A percentile compares a stretch with the other conserved stretches of the same genome.
These are phyloP conservation scores for Fraxinus sp. DNA, from an alignment of 305 asterid genomes.

Conservation along the genomic window DNA sequence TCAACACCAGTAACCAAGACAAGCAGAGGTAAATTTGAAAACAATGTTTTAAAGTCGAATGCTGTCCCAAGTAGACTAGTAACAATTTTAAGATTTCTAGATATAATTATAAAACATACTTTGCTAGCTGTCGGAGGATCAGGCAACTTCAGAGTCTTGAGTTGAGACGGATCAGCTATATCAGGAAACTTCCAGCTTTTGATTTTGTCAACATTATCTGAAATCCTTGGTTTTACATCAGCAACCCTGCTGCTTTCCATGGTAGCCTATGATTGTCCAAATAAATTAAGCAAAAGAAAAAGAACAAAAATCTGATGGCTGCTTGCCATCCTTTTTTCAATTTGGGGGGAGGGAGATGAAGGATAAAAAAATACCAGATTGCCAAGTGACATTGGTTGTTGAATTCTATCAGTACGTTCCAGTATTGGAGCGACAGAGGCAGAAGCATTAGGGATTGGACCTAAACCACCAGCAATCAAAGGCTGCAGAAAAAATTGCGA, in stretches of 20 bases:
- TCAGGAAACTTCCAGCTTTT: conserved; percentile 90
- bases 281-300: conserved; percentile 28
- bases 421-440: conserved; percentile 57
- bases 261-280: conserved; percentile 51
- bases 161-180: conserved; percentile 74
- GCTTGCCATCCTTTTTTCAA: conserved; percentile 6
- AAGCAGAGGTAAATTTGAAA: conserved; percentile 12
- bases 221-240: conserved; percentile 84
- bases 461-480: conserved; percentile 56
- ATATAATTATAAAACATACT: conserved; percentile 38
- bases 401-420: conserved; percentile 71
- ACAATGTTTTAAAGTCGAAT: conserved; percentile 1
- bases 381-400: conserved; percentile 82
- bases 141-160: conserved; percentile 79
- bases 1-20: conserved; percentile 19
- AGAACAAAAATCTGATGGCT: neutral
- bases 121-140: conserved; percentile 80
- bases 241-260: conserved; percentile 76
- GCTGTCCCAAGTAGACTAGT: neutral
- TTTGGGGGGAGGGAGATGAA: conserved; percentile 2
- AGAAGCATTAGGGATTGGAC: conserved; percentile 64
- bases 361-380: conserved; percentile 45
- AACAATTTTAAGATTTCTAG: conserved; percentile 2
- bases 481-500: conserved; percentile 50
- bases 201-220: conserved; percentile 58